These are phyloP conservation scores for Aspergillus viridinutans DNA, from an alignment of 2,329 filamentous ascomycete species.

Conservation along the genomic window DNA sequence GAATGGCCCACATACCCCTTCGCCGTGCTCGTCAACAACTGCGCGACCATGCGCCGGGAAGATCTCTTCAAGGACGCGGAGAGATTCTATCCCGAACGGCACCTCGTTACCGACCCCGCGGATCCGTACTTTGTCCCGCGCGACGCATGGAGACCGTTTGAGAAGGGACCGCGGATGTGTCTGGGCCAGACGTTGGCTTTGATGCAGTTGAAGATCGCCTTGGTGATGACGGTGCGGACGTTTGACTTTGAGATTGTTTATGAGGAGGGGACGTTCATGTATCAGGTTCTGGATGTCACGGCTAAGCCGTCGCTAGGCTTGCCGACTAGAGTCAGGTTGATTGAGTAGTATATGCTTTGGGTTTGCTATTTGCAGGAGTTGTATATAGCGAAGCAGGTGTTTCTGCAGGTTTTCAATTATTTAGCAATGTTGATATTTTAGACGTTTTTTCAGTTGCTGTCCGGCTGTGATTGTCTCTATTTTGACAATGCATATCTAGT, in stretches of 20 bases:
- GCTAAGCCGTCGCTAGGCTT: constrained; percentile 9
- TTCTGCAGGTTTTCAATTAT: neutral
- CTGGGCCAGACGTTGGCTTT: constrained; percentile 48
- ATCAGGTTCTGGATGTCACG: constrained; percentile 11
- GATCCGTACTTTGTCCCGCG: constrained; percentile 22
- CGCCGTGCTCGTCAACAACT: constrained; percentile 14
- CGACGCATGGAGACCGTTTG: constrained; percentile 48
- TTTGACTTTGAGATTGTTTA: constrained; percentile 19
- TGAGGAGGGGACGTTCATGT: constrained; percentile 8
- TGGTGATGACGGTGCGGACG: constrained; percentile 19
- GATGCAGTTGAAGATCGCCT: constrained; percentile 34
- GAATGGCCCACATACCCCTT: constrained; percentile 13
- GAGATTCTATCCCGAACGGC: constrained; percentile 35
- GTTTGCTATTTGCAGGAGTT: neutral
- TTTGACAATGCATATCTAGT: too few species aligned
- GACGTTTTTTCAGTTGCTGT: too few species aligned
- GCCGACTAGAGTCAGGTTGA: constrained; percentile 8
- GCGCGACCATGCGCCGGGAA: constrained; percentile 12
- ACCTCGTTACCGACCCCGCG: constrained; percentile 25
- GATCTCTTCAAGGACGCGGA: constrained; percentile 15
- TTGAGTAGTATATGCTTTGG: constrained; percentile 1
- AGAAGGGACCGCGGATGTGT: constrained; percentile 46
- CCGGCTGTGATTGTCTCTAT: too few species aligned
- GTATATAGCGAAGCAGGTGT: neutral
- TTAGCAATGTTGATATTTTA: neutral